Evolutionary conservation across 1,284 basidiomycete genomes (phyloP).

Genomic region (Boletus smithii): DNA sequence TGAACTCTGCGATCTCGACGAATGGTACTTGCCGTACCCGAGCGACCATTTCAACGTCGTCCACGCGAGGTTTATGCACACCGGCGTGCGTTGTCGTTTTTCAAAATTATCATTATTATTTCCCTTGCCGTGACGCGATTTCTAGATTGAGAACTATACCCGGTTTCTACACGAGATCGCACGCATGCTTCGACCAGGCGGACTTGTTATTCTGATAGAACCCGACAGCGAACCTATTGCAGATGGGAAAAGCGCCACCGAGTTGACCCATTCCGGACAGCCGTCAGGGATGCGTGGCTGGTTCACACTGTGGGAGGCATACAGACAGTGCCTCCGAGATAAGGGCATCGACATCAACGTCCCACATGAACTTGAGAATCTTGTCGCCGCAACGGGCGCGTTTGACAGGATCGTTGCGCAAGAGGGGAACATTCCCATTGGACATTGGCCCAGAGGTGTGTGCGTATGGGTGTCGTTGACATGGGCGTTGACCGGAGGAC

Average conservation of each 20-base stretch:
- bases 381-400: constrained; percentile 42
- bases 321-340: constrained; percentile 48
- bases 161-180: constrained; percentile 56
- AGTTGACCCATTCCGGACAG: constrained; percentile 35
- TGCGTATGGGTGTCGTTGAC: background rate
- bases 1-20: constrained; percentile 63
- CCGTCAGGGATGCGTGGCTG: constrained; percentile 50
- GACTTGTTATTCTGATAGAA: constrained; percentile 64
- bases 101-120: background rate
- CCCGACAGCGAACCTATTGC: constrained; percentile 49
- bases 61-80: constrained; percentile 63
- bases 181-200: constrained; percentile 64
- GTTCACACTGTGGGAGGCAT: constrained; percentile 59
- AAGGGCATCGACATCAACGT: constrained; percentile 56
- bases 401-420: constrained; percentile 51
- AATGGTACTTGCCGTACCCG: constrained; percentile 56
- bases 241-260: constrained; percentile 40
- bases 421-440: constrained; percentile 55
- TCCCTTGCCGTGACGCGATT: constrained; percentile 9
- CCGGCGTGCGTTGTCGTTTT: constrained; percentile 41
- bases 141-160: constrained; percentile 58
- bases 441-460: constrained; percentile 57
- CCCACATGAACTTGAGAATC: constrained; percentile 47
- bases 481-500: constrained; percentile 5
- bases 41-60: constrained; percentile 60